A percentile compares a stretch with the other conserved stretches of the same genome.
phyloP scores from a whole-genome alignment of 2,329 filamentous ascomycete species.

The Cytospora chrysosperma region DNA sequence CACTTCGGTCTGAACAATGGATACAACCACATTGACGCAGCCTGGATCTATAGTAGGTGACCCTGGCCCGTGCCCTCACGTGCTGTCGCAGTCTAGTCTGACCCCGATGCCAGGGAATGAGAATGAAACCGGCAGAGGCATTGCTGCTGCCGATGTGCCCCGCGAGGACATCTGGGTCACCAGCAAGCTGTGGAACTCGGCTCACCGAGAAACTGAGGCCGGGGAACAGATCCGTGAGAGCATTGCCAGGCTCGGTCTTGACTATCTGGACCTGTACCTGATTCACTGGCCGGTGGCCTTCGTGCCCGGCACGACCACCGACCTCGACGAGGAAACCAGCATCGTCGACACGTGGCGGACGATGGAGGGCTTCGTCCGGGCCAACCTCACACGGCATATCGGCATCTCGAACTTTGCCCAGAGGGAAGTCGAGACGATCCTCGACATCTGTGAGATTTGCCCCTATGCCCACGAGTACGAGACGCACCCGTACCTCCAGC shows the following conservation, averaged over 20 bases:
- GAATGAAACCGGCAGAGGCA: constrained; percentile 46
- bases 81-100: not conserved
- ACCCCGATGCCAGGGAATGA: constrained; percentile 40
- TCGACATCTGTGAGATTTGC: constrained; percentile 44
- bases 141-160: constrained; percentile 47
- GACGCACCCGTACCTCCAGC: constrained; percentile 52
- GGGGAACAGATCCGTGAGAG: constrained; percentile 47
- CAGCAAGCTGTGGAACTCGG: constrained; percentile 39
- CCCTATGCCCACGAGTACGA: constrained; percentile 61
- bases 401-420: constrained; percentile 61
- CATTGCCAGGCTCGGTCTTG: constrained; percentile 46
- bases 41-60: constrained; percentile 23
- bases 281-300: constrained; percentile 52
- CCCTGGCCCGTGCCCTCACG: accelerated
- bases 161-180: constrained; percentile 55
- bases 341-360: constrained; percentile 53
- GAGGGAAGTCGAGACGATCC: constrained; percentile 38
- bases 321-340: constrained; percentile 31
- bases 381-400: constrained; percentile 54
- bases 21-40: constrained; percentile 24
- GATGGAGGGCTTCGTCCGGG: constrained; percentile 54
- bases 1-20: constrained; percentile 22
- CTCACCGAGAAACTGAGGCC: constrained; percentile 36
- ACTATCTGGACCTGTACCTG: constrained; percentile 54
- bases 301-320: constrained; percentile 31